A percentile compares a stretch with the other conserved stretches of the same genome.
These are phyloP conservation scores for Aspergillus texensis DNA, from an alignment of 2,329 filamentous ascomycete species.

Conservation along the genomic window DNA sequence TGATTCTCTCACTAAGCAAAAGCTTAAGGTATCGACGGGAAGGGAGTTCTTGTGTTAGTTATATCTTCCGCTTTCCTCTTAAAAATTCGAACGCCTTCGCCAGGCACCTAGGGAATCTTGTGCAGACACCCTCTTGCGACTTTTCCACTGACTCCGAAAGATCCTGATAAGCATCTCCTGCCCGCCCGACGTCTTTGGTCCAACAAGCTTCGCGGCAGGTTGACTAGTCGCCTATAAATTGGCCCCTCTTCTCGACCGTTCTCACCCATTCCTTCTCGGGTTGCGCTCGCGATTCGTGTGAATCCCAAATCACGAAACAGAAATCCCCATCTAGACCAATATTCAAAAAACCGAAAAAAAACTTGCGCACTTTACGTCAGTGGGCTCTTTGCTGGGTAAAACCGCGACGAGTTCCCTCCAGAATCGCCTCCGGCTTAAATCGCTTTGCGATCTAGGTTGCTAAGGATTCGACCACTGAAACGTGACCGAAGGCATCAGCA, in stretches of 20 bases:
- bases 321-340: not conserved
- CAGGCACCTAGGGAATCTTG: not conserved
- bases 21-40: not conserved
- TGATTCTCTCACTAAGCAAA: conserved; percentile 4
- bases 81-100: not conserved
- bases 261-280: not conserved
- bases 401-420: conserved; percentile 12
- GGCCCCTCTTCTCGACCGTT: conserved; percentile 3
- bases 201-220: conserved; percentile 3
- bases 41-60: not conserved
- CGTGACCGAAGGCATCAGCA: conserved; percentile 1
- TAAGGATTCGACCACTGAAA: conserved; percentile 11
- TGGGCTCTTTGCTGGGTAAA: conserved; percentile 11
- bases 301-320: not conserved
- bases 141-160: not conserved
- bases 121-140: not conserved
- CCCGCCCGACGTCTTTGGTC: conserved; percentile 1
- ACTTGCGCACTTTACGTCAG: not conserved
- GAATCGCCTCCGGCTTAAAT: conserved; percentile 8
- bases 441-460: not conserved
- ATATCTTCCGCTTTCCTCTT: not conserved
- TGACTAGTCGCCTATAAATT: conserved; percentile 2
- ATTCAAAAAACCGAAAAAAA: not conserved
- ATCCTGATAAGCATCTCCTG: not conserved
- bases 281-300: not conserved